Evolutionary conservation across 2,329 filamentous ascomycete genomes (phyloP), one percentile per base, ranked within the genome.

Genomic region (Rugonectria rugulosa): DNA sequence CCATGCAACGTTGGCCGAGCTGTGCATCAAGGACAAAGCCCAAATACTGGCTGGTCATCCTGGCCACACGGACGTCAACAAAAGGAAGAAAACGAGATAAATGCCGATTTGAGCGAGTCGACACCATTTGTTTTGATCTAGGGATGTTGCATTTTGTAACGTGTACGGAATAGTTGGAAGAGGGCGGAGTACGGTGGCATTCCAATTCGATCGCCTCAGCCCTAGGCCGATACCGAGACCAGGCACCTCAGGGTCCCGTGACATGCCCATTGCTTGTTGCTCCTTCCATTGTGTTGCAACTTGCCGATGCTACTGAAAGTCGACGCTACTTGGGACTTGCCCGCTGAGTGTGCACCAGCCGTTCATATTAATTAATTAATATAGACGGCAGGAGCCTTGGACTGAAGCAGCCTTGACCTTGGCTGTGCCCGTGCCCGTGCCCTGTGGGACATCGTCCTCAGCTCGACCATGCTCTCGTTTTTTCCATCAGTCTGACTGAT

Each of bases 191-290:
- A 29, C 15, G 34, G 44, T 37, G 45, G 51, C 19, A 38, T 37
- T 36, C 8, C n/a, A n/a, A n/a, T 23, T 37, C 14, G 44, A 49
- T 49, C 45, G 31, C 24, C 44, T 54, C 52, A 54, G 52, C 52
- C 52, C 52, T 54, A n/a, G n/a, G 47, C 37, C 36, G 44, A 40
- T 38, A 42, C 52, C n/a, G n/a, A 45, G 52, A 44, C 32, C 32
- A 15, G 15, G 32, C n/a, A n/a, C 32, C 32, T 48, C 41, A 19
- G 43, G 29, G 37, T 42, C 44, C 38, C 32, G 44, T 48, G 44
- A 38, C 44, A 31, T 32, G 10, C 31, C 37, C 26, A 36, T 31
- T n/a, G 31, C 24, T 44, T 29, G 23, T 42, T 15, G 49, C 14
- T 37, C 45, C 45, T 45, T 27, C 26, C 19, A 17, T 27, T 48